Evolutionary conservation across 2,329 filamentous ascomycete species (phyloP).

Genomic region (Penicillium sp.): DNA sequence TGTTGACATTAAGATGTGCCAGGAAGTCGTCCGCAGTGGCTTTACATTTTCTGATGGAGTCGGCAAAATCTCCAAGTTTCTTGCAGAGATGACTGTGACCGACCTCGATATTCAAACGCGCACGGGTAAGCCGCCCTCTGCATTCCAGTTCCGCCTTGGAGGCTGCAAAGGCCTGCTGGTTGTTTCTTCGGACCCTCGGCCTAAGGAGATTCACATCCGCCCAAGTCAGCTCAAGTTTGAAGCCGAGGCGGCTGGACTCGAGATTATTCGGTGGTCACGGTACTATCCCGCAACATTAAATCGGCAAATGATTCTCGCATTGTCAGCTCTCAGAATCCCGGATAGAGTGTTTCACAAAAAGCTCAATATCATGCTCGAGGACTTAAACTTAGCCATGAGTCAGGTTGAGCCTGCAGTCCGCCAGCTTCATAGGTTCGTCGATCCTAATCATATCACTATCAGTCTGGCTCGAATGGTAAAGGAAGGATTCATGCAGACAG

Average conservation of each 20-base stretch:
- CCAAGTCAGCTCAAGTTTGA: slow-evolving; percentile 87
- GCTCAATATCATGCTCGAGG: slow-evolving; percentile 65
- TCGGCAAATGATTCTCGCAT: slow-evolving; percentile 82
- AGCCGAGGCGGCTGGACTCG: slow-evolving; percentile 68
- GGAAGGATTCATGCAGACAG: slow-evolving; percentile 71
- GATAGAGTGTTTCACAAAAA: slow-evolving; percentile 67
- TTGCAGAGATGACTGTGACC: slow-evolving; percentile 71
- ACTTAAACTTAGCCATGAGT: slow-evolving; percentile 69
- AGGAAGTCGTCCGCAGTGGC: slow-evolving; percentile 68
- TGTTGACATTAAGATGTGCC: slow-evolving; percentile 59
- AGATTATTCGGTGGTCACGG: slow-evolving; percentile 80
- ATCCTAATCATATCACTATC: slow-evolving; percentile 80
- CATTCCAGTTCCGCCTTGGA: slow-evolving; percentile 88
- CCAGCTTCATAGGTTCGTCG: slow-evolving; percentile 72
- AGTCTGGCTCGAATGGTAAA: slow-evolving; percentile 72
- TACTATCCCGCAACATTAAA: slow-evolving; percentile 80
- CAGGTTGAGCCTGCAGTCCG: slow-evolving; percentile 64
- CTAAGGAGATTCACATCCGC: slow-evolving; percentile 72
- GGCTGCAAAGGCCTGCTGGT: slow-evolving; percentile 89
- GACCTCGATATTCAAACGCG: slow-evolving; percentile 65
- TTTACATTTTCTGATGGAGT: slow-evolving; percentile 88
- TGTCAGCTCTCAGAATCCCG: slow-evolving; percentile 73
- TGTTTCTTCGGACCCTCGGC: slow-evolving; percentile 67
- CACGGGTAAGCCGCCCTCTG: slow-evolving; percentile 65
- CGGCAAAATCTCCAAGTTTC: slow-evolving; percentile 80